Conservation (phyloP, 179 eudicot species). For the Amaranthus tricolor region DNA sequence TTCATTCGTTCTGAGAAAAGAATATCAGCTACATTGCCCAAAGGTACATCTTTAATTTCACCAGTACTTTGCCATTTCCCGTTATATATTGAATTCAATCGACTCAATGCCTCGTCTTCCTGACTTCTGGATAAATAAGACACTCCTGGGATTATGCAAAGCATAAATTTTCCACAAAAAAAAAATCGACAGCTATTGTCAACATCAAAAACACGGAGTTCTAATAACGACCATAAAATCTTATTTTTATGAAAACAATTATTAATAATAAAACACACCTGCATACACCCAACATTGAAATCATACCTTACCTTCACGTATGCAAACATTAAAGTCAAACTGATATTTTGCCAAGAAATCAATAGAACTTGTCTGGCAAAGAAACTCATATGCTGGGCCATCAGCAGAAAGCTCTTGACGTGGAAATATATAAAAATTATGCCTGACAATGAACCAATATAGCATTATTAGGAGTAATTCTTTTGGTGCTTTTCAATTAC, state of each 20-base stretch:
- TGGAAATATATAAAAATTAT: slow-evolving; percentile 90
- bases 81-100: slow-evolving; percentile 40
- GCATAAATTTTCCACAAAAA: slow-evolving; percentile 40
- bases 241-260: neutral
- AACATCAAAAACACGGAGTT: neutral
- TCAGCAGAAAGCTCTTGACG: slow-evolving; percentile 69
- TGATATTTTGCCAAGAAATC: slow-evolving; percentile 88
- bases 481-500: neutral
- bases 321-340: slow-evolving; percentile 91
- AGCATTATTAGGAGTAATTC: neutral
- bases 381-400: slow-evolving; percentile 64
- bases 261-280: neutral
- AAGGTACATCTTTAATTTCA: slow-evolving; percentile 42
- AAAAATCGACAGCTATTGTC: neutral
- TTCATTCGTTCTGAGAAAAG: slow-evolving; percentile 83
- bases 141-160: slow-evolving; percentile 81
- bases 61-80: slow-evolving; percentile 40
- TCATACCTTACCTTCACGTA: slow-evolving; percentile 63
- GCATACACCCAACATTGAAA: neutral
- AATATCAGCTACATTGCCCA: slow-evolving; percentile 64
- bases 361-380: slow-evolving; percentile 85
- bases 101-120: slow-evolving; percentile 68
- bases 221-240: neutral
- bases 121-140: slow-evolving; percentile 99
- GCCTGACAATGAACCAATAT: slow-evolving; percentile 44